phyloP scores from a whole-genome alignment of 805 yeast species.

The Blastobotrys americana region DNA sequence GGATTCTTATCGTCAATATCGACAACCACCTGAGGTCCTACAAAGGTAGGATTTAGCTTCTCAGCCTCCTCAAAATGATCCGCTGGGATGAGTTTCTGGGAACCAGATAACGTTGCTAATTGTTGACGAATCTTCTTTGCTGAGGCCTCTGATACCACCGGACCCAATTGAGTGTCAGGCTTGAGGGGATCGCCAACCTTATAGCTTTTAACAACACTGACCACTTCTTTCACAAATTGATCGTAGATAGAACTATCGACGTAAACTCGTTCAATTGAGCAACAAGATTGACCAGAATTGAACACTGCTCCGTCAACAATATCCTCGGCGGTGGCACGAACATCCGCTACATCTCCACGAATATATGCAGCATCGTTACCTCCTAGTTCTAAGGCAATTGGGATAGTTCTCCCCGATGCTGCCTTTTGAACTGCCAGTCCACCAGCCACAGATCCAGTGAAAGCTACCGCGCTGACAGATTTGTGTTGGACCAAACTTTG shows the following conservation, averaged over 20 bases:
- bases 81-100: conserved; percentile 39
- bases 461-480: conserved; percentile 69
- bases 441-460: conserved; percentile 83
- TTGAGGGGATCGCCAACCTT: conserved; percentile 79
- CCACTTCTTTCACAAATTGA: conserved; percentile 52
- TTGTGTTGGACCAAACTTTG: conserved; percentile 60
- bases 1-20: conserved; percentile 60
- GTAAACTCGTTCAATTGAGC: conserved; percentile 85
- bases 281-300: conserved; percentile 91
- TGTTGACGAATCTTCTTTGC: conserved; percentile 41
- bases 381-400: conserved; percentile 80
- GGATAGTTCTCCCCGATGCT: conserved; percentile 66
- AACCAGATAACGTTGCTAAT: conserved; percentile 50
- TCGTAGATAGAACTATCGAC: conserved; percentile 70
- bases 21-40: conserved; percentile 73
- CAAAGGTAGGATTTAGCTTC: conserved; percentile 70
- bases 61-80: conserved; percentile 58
- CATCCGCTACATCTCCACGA: conserved; percentile 64
- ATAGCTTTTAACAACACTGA: conserved; percentile 40
- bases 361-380: conserved; percentile 88
- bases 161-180: conserved; percentile 58
- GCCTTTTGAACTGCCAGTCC: conserved; percentile 65
- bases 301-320: conserved; percentile 71
- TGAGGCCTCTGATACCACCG: conserved; percentile 47
- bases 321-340: conserved; percentile 56